These are phyloP conservation scores for Monoraphidium neglectum DNA, from an alignment of 139 green algal genomes.

Conservation along the genomic window DNA sequence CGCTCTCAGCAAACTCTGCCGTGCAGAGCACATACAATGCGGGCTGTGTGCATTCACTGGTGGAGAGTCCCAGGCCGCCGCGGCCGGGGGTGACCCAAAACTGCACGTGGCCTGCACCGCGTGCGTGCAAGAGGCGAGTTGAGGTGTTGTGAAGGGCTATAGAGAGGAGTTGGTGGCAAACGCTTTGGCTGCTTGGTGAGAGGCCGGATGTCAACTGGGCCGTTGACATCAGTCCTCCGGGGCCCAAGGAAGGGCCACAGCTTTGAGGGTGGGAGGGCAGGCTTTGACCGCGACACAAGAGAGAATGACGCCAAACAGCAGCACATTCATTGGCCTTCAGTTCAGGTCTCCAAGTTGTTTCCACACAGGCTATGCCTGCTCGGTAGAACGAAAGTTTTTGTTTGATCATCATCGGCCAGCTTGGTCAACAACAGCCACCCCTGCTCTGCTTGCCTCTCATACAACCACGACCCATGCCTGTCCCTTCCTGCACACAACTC, in stretches of 20 bases:
- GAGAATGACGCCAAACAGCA: too few relatives aligned
- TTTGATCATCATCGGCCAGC: too few relatives aligned
- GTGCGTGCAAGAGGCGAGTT: not conserved
- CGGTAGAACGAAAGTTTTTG: too few relatives aligned
- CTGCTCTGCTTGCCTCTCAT: too few relatives aligned
- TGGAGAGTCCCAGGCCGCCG: slow-evolving; percentile 64
- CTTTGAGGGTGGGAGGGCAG: too few relatives aligned
- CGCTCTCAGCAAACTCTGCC: slow-evolving; percentile 30
- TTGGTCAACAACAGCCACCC: too few relatives aligned
- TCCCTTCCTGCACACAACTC: not conserved
- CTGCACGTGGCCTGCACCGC: slow-evolving; percentile 50
- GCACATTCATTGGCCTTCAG: too few relatives aligned
- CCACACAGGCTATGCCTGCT: too few relatives aligned
- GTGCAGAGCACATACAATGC: slow-evolving; percentile 69
- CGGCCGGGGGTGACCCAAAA: slow-evolving; percentile 75
- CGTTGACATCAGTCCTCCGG: not conserved
- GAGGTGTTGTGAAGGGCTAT: not conserved
- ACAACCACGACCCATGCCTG: too few relatives aligned
- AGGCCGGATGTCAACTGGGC: not conserved
- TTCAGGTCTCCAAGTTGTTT: too few relatives aligned
- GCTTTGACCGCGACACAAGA: too few relatives aligned
- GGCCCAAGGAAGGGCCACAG: not conserved
- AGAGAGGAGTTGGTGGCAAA: not conserved
- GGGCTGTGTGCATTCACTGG: slow-evolving; percentile 36
- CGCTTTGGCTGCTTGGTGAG: not conserved